Evolutionary conservation across 176 grass and related monocot species (phyloP).

Genomic region (Avena insularis): DNA sequence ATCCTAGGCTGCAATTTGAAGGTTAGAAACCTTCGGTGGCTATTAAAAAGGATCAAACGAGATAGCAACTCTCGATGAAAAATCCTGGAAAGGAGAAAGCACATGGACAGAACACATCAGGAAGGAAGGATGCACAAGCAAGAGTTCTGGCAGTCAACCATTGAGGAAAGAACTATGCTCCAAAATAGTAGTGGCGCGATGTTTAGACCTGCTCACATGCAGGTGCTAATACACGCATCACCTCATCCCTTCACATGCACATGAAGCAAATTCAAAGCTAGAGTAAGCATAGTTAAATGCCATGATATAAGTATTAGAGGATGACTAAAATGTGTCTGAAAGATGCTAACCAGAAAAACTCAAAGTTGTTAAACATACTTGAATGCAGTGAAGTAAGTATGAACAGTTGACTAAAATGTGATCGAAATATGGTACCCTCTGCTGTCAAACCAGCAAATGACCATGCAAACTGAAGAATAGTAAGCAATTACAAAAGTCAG

Average conservation of each 20-base stretch:
- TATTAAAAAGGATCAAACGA: neutral
- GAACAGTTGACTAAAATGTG: conserved; percentile 3
- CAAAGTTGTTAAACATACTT: neutral
- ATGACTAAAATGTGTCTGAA: neutral
- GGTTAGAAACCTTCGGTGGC: neutral
- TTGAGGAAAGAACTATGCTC: conserved; percentile 6
- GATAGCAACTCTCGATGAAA: conserved; percentile 3
- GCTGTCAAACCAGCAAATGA: conserved; percentile 20
- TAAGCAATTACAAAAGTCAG: neutral
- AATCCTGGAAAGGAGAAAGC: conserved; percentile 14
- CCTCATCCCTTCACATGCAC: neutral
- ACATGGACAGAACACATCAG: conserved; percentile 24
- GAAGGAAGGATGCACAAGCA: conserved; percentile 37
- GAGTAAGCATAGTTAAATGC: neutral
- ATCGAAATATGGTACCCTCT: neutral
- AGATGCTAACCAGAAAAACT: neutral
- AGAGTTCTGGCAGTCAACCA: conserved; percentile 30
- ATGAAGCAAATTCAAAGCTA: conserved; percentile 3
- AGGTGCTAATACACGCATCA: conserved; percentile 11
- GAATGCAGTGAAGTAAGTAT: neutral
- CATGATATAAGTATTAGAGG: neutral
- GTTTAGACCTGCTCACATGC: conserved; percentile 24
- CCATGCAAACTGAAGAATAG: neutral
- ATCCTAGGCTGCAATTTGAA: no score
- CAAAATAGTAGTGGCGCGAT: neutral